A percentile compares a stretch with the other conserved stretches of the same genome.
Conservation (phyloP, 805 yeast species). For the Candida endomychidarum region DNA sequence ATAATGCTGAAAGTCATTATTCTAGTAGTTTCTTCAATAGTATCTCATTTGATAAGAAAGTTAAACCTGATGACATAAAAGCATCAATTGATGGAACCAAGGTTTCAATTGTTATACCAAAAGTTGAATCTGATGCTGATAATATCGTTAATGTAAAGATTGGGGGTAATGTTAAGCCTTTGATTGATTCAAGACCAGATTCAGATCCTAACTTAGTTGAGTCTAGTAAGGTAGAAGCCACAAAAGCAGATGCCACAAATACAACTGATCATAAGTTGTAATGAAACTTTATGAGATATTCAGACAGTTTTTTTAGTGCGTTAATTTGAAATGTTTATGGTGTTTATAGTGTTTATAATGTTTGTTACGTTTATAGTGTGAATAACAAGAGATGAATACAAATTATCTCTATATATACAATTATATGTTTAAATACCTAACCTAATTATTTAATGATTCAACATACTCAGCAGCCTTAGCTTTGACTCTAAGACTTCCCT, state of each 20-base stretch:
- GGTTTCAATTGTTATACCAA: slow-evolving; percentile 21
- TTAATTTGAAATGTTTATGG: no score
- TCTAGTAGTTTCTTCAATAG: slow-evolving; percentile 18
- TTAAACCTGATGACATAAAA: slow-evolving; percentile 19
- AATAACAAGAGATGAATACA: background rate
- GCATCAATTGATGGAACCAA: slow-evolving; percentile 21
- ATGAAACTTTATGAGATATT: no score
- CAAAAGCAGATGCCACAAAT: no score
- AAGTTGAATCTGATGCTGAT: slow-evolving; percentile 12
- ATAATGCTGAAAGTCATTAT: slow-evolving; percentile 8
- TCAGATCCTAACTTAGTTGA: background rate
- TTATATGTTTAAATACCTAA: no score
- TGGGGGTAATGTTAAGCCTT: slow-evolving; percentile 9
- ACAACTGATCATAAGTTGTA: no score
- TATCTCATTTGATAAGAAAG: slow-evolving; percentile 21
- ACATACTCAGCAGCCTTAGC: slow-evolving; percentile 86
- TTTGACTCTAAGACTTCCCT: slow-evolving; percentile 79
- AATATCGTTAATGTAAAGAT: slow-evolving; percentile 10
- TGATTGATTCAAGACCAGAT: slow-evolving; percentile 5
- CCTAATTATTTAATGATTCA: slow-evolving; percentile 19
- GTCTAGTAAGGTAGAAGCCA: background rate
- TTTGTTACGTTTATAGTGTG: no score
- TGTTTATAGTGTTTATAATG: no score
- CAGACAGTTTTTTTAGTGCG: no score
- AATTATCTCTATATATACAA: background rate